These are phyloP conservation scores for Sequoia sempervirens DNA, from an alignment of 75 land plant species.

Conservation along the genomic window DNA sequence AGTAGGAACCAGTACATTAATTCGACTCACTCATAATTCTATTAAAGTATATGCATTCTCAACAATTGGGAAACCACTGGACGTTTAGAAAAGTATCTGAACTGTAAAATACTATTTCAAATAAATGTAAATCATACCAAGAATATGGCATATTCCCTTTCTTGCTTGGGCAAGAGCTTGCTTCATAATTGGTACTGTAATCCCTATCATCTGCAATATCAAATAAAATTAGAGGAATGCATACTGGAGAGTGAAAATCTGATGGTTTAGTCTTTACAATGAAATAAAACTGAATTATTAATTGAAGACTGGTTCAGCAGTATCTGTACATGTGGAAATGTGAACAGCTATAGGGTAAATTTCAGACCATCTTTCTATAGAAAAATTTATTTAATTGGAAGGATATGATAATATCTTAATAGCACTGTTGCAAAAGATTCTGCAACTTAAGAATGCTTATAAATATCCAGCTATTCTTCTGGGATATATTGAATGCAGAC, in stretches of 20 bases:
- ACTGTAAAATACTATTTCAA: background rate
- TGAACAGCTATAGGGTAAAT: background rate
- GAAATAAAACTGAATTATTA: background rate
- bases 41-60: background rate
- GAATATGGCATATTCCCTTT: constrained; percentile 72
- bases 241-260: background rate
- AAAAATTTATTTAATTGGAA: background rate
- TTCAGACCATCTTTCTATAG: background rate
- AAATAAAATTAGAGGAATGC: background rate
- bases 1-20: background rate
- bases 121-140: constrained; percentile 43
- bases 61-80: background rate
- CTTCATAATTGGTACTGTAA: constrained; percentile 64
- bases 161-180: constrained; percentile 81
- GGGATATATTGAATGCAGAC: background rate
- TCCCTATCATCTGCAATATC: constrained; percentile 64
- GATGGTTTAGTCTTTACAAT: background rate
- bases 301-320: background rate
- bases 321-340: background rate
- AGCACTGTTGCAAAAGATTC: background rate
- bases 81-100: background rate
- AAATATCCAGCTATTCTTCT: background rate
- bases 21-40: background rate
- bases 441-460: background rate
- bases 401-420: background rate